phyloP scores from a whole-genome alignment of 257 asterid species.

The Mitragyna speciosa region DNA sequence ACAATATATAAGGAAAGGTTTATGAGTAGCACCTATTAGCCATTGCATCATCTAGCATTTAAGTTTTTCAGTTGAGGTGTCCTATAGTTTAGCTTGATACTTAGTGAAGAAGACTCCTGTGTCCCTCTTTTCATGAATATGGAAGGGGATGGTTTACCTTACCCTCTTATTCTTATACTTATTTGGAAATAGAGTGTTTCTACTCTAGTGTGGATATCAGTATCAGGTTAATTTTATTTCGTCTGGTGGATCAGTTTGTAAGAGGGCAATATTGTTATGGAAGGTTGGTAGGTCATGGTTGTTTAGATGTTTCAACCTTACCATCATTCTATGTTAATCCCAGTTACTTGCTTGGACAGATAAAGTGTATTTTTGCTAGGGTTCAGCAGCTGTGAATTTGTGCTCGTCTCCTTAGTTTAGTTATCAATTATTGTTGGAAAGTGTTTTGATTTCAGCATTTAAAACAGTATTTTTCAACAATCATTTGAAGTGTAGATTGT shows the following conservation, averaged over 20 bases:
- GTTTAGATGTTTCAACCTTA: background rate
- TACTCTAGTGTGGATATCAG: background rate
- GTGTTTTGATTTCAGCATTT: background rate
- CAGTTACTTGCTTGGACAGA: background rate
- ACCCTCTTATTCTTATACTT: background rate
- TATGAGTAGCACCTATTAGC: background rate
- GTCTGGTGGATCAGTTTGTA: background rate
- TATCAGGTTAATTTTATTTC: background rate
- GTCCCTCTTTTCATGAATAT: background rate
- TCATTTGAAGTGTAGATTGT: background rate
- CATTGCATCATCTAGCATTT: background rate
- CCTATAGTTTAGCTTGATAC: background rate
- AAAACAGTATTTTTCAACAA: background rate
- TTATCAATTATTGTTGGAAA: background rate
- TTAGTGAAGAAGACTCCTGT: background rate
- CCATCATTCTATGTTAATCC: background rate
- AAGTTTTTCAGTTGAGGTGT: background rate
- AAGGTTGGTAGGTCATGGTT: background rate
- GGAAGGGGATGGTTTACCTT: background rate
- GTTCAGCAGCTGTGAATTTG: background rate
- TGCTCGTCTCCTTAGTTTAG: background rate
- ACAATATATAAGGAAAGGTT: background rate
- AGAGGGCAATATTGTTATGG: background rate
- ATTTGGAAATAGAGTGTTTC: background rate
- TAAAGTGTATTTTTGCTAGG: background rate